A percentile compares a stretch with the other conserved stretches of the same genome.
phyloP scores from a whole-genome alignment of 2,329 filamentous ascomycete species.

The Colletotrichum liriopes region DNA sequence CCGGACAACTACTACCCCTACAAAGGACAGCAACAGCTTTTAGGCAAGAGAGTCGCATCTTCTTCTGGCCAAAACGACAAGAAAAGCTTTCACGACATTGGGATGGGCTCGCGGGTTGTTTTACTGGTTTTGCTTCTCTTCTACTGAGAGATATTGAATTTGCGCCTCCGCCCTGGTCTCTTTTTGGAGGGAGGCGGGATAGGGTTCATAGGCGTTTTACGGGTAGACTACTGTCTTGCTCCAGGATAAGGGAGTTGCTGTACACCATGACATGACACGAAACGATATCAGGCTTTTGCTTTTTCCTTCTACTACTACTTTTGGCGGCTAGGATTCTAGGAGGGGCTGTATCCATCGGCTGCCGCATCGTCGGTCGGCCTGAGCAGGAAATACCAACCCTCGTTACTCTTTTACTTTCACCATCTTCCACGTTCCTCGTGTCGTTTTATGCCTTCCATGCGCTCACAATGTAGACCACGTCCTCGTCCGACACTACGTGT shows the following conservation, averaged over 20 bases:
- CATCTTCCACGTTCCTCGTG: not conserved
- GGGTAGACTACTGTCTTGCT: conserved; percentile 37
- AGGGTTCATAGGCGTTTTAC: conserved; percentile 41
- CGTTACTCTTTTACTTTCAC: conserved; percentile 13
- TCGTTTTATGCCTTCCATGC: conserved; percentile 70
- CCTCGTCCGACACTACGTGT: conserved; percentile 82
- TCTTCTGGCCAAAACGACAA: conserved; percentile 34
- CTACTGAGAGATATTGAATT: conserved; percentile 4
- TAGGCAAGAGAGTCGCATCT: conserved; percentile 28
- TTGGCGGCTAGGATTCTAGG: conserved; percentile 18
- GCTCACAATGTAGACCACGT: conserved; percentile 78
- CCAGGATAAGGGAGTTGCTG: conserved; percentile 36
- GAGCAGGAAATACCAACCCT: conserved; percentile 38
- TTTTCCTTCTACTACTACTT: conserved; percentile 30
- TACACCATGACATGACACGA: conserved; percentile 44
- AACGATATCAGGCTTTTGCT: conserved; percentile 44
- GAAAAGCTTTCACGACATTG: conserved; percentile 40
- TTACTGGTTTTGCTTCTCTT: conserved; percentile 29
- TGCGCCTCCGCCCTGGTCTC: conserved; percentile 13
- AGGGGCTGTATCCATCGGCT: conserved; percentile 38
- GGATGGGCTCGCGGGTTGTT: conserved; percentile 33
- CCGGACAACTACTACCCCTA: conserved; percentile 44
- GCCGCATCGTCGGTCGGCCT: conserved; percentile 15
- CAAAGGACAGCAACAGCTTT: conserved; percentile 37
- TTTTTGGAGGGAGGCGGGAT: conserved; percentile 18